Base-by-base conservation (phyloP, 345 rosid species). In the Nasturtium officinale region DNA sequence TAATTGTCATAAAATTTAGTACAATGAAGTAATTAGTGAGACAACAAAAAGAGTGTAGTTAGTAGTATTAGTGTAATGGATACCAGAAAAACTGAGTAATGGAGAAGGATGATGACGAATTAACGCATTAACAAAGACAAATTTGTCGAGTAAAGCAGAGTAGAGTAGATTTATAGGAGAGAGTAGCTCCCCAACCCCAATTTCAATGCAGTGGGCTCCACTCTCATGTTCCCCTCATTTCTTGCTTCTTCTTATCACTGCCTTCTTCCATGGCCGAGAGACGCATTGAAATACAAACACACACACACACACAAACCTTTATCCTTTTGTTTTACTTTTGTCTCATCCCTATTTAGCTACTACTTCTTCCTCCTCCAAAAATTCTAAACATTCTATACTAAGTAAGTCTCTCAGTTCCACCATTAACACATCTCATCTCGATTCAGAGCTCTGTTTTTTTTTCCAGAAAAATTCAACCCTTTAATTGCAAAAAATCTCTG, bases 181-280 rank as follows among this genome's bases (percentile, higher is more conserved):
- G 72, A 68, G 68, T 74, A 64, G 77, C 50, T 64, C 50, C 45
- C 56, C 35, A 37, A 73, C 65, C 12, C 71, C 71, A 55, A 29
- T 42, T 61, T 61, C 51, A 61, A 61, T 2, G 25, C 51, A 6
- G 32, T 73, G 45, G 78, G 46, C 47, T 72, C 73, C 55, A 67
- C 46, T 75, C 37, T 43, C 52, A 57, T 56, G 54, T 45, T 23
- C 25, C 10, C 25, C 10, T 58, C 32, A 4, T 23, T 23, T 40
- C 65, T 38, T 37, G 7, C 52, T 56, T 11, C 63, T 37, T 66
- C 70, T 73, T 53, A 29, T 29, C 25, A 18, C 59, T 56, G 48
- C 25, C 58, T 35, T 40, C 47, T 21, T 30, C 66, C 13, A 37
- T 56, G 13, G 8, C 43, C 6, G 23, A 17, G 23, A 17, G 12